Evolutionary conservation across 148 eudicot species (phyloP), one percentile per base, ranked within the genome.

Genomic region (Vaccinium vitisidaea): DNA sequence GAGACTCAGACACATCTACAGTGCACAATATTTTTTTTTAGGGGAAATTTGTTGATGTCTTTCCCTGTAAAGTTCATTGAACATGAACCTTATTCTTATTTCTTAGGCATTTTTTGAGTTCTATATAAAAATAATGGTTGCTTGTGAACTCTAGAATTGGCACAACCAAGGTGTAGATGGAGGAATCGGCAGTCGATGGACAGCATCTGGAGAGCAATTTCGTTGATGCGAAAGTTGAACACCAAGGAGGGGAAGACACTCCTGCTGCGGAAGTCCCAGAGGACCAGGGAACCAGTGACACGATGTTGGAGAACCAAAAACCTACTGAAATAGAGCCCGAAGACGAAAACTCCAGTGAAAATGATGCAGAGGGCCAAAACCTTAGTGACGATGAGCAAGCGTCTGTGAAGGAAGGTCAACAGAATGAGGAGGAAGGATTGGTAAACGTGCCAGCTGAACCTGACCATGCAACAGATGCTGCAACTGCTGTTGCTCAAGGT

Each of bases 101-200:
- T 69, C 39, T 1, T 39, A 27, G 36, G 43, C 74, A 18, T 15
- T 25, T 8, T 5, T 11, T 10, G 43, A 23, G n/a, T 52, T 73
- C 6, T 23, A 6, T 2, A 53, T 23, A 19, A 61, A 3, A 54
- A 71, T 13, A 50, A 76, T 14, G 27, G 77, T 48, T 83, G 36
- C 7, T 48, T 52, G 55, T 84, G 78, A 80, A 84, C n/a, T 77
- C 75, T 30, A 10, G 65, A 61, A 86, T 89, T 87, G 83, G 43
- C 59, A 84, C 61, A 75, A 86, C 32, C 74, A 88, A 89, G 58
- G 84, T 82, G 65, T 89, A 90, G 85, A 89, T 89, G 90, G 90
- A 87, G 46, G 84, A 59, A 27, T 76, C 65, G 27, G 81, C 58
- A 30, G 80, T 79, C 74, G 80, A 36, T 46, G 84, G 3, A 70